These are phyloP conservation scores for Chaetomiaceae sp. DNA, from an alignment of 2,329 filamentous ascomycete species.

Conservation along the genomic window DNA sequence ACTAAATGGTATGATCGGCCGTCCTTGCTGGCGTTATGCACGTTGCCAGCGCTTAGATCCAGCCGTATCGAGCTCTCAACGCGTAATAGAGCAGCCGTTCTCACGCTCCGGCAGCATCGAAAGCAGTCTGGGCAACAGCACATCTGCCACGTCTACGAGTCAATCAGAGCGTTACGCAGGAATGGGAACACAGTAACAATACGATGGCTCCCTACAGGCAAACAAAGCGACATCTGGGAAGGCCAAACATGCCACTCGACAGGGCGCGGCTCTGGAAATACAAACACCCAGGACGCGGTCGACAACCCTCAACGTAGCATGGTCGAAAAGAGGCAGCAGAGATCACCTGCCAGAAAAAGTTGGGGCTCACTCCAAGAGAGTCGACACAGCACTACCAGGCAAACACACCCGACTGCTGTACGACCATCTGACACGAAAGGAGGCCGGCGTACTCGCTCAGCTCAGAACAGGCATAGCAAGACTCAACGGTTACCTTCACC, in stretches of 20 bases:
- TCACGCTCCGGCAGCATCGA: not conserved
- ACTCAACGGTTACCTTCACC: conserved; percentile 12
- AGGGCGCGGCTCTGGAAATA: not conserved
- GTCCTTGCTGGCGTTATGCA: too few relatives aligned
- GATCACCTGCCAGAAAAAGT: conserved; percentile 5
- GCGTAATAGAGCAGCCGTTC: conserved; percentile 1
- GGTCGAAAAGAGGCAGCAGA: conserved; percentile 4
- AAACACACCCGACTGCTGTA: conserved; percentile 11
- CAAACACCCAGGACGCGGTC: conserved; percentile 3
- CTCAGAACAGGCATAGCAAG: conserved; percentile 11
- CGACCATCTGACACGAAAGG: conserved; percentile 6
- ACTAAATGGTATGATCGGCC: too few relatives aligned
- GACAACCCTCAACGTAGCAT: conserved; percentile 8
- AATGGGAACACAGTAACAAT: not conserved
- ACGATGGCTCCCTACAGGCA: not conserved
- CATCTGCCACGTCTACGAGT: not conserved
- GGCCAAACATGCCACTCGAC: not conserved
- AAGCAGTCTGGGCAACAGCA: not conserved
- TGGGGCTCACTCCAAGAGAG: conserved; percentile 8
- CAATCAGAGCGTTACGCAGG: not conserved
- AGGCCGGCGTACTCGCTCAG: conserved; percentile 5
- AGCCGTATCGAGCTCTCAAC: too few relatives aligned
- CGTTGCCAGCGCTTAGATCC: too few relatives aligned
- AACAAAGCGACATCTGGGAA: not conserved
- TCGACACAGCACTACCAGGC: conserved; percentile 11